Evolutionary conservation across 2,329 filamentous ascomycete genomes (phyloP), one percentile per base, ranked within the genome.

Genomic region (Fusarium ramigenum): DNA sequence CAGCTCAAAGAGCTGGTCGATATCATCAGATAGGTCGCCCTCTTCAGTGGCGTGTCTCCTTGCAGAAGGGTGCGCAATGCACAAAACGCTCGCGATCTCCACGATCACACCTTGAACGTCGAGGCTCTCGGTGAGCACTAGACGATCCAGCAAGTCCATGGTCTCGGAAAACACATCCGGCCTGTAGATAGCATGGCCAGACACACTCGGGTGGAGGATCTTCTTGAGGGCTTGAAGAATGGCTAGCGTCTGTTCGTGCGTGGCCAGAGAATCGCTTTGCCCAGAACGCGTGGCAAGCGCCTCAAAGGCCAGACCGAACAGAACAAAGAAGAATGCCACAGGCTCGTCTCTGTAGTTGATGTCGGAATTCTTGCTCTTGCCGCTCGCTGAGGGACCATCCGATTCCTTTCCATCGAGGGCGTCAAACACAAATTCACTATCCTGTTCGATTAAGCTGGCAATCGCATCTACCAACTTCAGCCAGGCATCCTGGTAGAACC

Each of bases 301-400:
- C 83, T 99, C 97, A 76, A 99, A 98, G 0, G 96, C 95, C 64
- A 99, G 92, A 16, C 96, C 96, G 77, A 98, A 99, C 0, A 99
- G 88, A 19, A 99, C 96, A 78, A 99, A 99, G 85, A 99, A 99
- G 87, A 99, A 99, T 1, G 96, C 96, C 4, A 98, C 94, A 1
- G 96, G 96, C 80, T 99, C 96, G 79, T 98, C 96, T 53, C 96
- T 93, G 80, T 99, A 99, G 82, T 98, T 98, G 84, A 99, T 98
- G 74, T 96, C 93, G 54, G 91, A 87, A 7, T 87, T 88, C 79
- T 92, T 93, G 21, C 86, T 84, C 47, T 88, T 84, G 6, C 85
- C 86, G 67, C 87, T 88, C 32, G 82, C 78, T 15, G 83, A 82
- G 9, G 84, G 81, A 28, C 84, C 87, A 15, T 86, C 84, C 0